These are phyloP conservation scores for Cryptococcus amylolentus DNA, from an alignment of 1,284 basidiomycete genomes.

Conservation along the genomic window DNA sequence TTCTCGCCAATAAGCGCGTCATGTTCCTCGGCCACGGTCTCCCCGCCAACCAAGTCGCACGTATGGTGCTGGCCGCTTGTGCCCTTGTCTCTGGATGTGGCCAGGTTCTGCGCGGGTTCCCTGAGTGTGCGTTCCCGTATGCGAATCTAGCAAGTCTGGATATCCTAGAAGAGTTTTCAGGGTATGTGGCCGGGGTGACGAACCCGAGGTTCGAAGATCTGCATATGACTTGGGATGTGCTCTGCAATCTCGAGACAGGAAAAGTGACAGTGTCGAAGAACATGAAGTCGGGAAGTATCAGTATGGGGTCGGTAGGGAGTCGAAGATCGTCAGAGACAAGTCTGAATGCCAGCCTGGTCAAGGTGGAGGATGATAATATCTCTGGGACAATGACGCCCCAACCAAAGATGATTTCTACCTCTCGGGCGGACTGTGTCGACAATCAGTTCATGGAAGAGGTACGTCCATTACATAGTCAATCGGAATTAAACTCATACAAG, in stretches of 20 bases:
- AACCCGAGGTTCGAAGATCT: slow-evolving; percentile 91
- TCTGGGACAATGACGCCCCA: slow-evolving; percentile 9
- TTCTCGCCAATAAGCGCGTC: slow-evolving; percentile 87
- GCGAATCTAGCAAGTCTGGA: slow-evolving; percentile 83
- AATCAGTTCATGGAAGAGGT: slow-evolving; percentile 89
- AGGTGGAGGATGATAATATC: slow-evolving; percentile 21
- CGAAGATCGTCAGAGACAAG: slow-evolving; percentile 26
- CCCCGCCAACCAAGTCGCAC: slow-evolving; percentile 80
- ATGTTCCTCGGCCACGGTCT: slow-evolving; percentile 86
- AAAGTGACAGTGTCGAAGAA: slow-evolving; percentile 75
- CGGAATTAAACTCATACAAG: not conserved
- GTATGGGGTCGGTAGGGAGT: slow-evolving; percentile 11
- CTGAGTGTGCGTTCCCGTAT: slow-evolving; percentile 87
- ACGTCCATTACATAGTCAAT: slow-evolving; percentile 31
- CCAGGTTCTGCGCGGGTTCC: slow-evolving; percentile 74
- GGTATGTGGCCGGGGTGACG: slow-evolving; percentile 92
- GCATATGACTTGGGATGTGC: slow-evolving; percentile 77
- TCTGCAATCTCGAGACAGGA: slow-evolving; percentile 83
- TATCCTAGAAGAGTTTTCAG: slow-evolving; percentile 80
- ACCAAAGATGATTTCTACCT: slow-evolving; percentile 29
- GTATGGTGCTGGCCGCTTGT: slow-evolving; percentile 87
- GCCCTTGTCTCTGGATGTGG: slow-evolving; percentile 88
- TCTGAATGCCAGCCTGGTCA: slow-evolving; percentile 20
- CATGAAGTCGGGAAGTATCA: slow-evolving; percentile 19
- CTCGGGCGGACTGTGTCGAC: slow-evolving; percentile 67